Base-by-base conservation (phyloP, 805 yeast species). In the Limtongia smithiae region DNA sequence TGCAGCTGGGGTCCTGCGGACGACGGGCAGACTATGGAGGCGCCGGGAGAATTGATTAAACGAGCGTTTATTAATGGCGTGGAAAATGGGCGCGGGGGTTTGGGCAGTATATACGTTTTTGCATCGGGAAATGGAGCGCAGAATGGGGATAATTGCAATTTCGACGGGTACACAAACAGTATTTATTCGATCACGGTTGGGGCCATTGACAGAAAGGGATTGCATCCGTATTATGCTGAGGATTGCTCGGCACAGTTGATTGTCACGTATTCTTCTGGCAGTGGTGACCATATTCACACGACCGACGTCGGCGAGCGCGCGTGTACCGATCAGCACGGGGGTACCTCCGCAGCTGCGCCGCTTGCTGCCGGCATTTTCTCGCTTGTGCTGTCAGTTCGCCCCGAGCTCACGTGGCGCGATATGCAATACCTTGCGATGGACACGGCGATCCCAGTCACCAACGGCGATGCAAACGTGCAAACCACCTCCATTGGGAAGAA, bases 1-100 rank as follows among this genome's bases (percentile, higher is more conserved):
- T 93, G 98, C 67, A 88, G 96, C 3, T 93, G 98, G 98, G 98
- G 98, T 6, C 98, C 98, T 1, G 78, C 88, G 2, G 98, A 93
- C 66, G 86, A 91, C 65, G 98, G 98, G 0, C 74, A 67, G 48
- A 78, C 95, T 1, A 79, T 93, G 75, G 89, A 86, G 44, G 93
- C 80, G 3, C 98, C 98, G 0, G 85, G 86, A 21, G 65, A 71
- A 30, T 61, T 91, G 25, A 96, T 91, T 5, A 77, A 79, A 61
- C 80, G 85, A 53, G 94, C 97, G 1, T 76, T 93, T 66, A 65
- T 85, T n/a, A 84, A 81, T 62, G 97, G 96, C 45, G 76, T 87
- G 14, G 80, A 77, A 55, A 82, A 85, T 24, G 98, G 98, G 18
- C 74, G 98, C 56, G 65, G 74, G 8, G 78, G 81, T 3, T 83